Base-by-base conservation (phyloP, 106 monocot species). In the Phalaenopsis equestris region DNA sequence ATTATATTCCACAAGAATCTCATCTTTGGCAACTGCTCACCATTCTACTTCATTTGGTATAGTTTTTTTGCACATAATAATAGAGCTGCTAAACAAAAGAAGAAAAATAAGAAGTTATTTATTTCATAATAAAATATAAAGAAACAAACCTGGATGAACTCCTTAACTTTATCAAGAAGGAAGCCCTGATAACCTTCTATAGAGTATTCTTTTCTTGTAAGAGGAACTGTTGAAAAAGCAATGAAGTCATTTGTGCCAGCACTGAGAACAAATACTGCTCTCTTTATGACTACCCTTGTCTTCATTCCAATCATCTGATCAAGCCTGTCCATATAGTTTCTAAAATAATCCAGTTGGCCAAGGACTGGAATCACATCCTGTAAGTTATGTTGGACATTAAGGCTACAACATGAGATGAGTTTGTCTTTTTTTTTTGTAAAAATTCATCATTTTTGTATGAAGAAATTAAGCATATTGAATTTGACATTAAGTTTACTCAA, bases 201-300 rank as follows among this genome's bases (percentile, higher is more conserved):
- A 15, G 77, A 86, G 81, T 86, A 89, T 6, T 17, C 80, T 41
- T 87, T 83, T 11, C 78, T 48, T 46, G 87, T 85, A 24, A 87
- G 1, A 2, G 92, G 87, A 15, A 89, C 72, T 17, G 86, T 82
- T 45, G 84, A 82, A 79, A 87, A 89, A 24, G 49, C 58, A 19
- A 87, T 79, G 86, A 89, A 89, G 73, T 92, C 92, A 83, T 92
- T 92, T 42, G 92, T 89, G 11, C 92, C 92, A 8, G 87, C 86
- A 64, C 92, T 92, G 7, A 92, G 76, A 21, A 87, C 17, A 79
- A 92, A 89, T 1, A 92, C 38, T 17, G 92, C 83, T 43, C 77
- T 58, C 42, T 39, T 84, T 1, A 92, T 80, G 61, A 87, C 48
- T 16, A 78, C 76, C 14, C 81, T 87, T 55, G 18, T 79, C 72